Evolutionary conservation across 768 basidiomycete species (phyloP).

Genomic region (Tylopilus rubrobrunneus): DNA sequence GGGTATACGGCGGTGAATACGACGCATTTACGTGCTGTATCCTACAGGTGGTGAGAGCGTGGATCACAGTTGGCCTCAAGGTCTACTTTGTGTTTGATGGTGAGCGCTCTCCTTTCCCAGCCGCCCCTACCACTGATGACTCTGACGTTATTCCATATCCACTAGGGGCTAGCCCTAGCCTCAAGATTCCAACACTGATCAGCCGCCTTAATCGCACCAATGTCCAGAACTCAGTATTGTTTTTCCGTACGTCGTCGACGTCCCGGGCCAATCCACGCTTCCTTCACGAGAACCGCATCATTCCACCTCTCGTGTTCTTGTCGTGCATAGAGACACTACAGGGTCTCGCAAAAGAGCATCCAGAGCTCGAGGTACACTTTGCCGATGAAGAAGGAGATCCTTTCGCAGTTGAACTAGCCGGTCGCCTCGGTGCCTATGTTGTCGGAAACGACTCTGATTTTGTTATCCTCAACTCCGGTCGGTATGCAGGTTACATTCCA

Average conservation of each 20-base stretch:
- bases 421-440: constrained; percentile 67
- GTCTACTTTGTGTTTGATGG: constrained; percentile 84
- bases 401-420: constrained; percentile 81
- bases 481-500: constrained; percentile 75
- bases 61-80: constrained; percentile 62
- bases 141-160: constrained; percentile 9
- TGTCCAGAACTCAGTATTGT: constrained; percentile 62
- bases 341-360: constrained; percentile 31
- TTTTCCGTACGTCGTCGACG: constrained; percentile 71
- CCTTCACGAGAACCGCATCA: constrained; percentile 65
- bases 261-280: constrained; percentile 67
- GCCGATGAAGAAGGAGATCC: constrained; percentile 84
- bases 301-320: constrained; percentile 63
- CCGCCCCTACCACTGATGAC: background rate
- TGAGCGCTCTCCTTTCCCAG: constrained; percentile 30
- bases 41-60: constrained; percentile 52
- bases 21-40: constrained; percentile 49
- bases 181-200: constrained; percentile 68
- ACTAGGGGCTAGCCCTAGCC: constrained; percentile 62
- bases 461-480: constrained; percentile 69
- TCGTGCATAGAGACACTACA: constrained; percentile 57
- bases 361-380: constrained; percentile 54
- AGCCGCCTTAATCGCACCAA: constrained; percentile 54
- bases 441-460: constrained; percentile 82
- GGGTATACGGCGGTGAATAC: constrained; percentile 88